phyloP scores from a whole-genome alignment of 2,329 filamentous ascomycete genomes.

The Ascochyta lentis region DNA sequence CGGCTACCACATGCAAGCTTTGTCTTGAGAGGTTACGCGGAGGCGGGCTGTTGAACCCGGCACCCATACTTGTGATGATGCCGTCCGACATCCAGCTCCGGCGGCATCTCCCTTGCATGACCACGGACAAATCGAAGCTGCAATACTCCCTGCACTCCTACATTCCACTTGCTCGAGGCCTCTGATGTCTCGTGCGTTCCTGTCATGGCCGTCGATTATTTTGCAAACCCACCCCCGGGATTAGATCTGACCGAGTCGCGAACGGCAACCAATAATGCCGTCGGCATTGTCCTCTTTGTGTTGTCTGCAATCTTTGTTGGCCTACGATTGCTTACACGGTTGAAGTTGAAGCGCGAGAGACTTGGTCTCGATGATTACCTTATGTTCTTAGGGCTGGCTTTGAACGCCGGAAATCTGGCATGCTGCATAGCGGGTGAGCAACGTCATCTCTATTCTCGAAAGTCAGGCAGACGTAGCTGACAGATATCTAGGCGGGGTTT shows the following conservation, averaged over 20 bases:
- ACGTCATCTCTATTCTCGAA: too few relatives aligned
- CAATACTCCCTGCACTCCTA: neutral
- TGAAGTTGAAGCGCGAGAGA: constrained; percentile 24
- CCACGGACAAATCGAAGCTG: neutral
- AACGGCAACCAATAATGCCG: constrained; percentile 29
- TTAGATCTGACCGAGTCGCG: constrained; percentile 30
- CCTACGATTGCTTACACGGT: constrained; percentile 26
- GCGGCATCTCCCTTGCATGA: constrained; percentile 4
- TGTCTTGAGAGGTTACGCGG: neutral
- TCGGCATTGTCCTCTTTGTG: constrained; percentile 30
- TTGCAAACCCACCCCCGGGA: constrained; percentile 26
- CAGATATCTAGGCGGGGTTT: constrained; percentile 24
- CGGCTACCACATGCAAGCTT: neutral
- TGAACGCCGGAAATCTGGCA: constrained; percentile 32
- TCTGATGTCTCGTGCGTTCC: neutral
- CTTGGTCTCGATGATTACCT: constrained; percentile 32
- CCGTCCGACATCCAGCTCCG: neutral
- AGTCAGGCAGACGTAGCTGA: neutral
- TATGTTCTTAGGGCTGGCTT: constrained; percentile 30
- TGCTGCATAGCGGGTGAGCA: constrained; percentile 32
- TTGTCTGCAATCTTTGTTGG: constrained; percentile 29
- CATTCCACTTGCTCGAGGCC: neutral
- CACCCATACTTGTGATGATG: neutral
- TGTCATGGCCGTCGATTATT: constrained; percentile 18
- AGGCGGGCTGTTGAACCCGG: neutral